Conservation (phyloP, 106 monocot species). For the Iris macrosiphon region DNA sequence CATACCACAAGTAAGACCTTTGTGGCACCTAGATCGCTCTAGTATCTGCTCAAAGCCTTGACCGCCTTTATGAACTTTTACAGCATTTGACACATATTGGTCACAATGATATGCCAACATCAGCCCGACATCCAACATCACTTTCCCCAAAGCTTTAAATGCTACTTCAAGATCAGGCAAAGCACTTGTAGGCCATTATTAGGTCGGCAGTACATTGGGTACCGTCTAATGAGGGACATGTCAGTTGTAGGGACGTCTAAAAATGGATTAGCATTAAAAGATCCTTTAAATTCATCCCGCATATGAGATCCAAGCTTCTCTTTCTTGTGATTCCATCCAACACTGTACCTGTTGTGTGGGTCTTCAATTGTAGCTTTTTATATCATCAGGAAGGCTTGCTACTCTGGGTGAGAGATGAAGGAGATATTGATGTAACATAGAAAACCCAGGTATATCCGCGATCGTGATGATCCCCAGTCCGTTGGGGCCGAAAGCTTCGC, state of each 20-base stretch:
- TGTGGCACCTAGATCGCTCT: slow-evolving; percentile 80
- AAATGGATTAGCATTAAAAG: slow-evolving; percentile 8
- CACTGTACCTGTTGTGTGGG: neutral
- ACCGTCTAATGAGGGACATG: slow-evolving; percentile 5
- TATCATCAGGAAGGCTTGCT: neutral
- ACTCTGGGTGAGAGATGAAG: too few relatives aligned
- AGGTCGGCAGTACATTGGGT: neutral
- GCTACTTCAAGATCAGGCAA: slow-evolving; percentile 40
- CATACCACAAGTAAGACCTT: slow-evolving; percentile 93
- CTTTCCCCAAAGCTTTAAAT: slow-evolving; percentile 83
- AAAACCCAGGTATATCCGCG: too few relatives aligned
- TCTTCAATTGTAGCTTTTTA: neutral
- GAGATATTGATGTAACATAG: too few relatives aligned
- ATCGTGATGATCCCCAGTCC: too few relatives aligned
- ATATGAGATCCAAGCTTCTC: neutral
- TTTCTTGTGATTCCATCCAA: neutral
- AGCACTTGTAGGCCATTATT: neutral
- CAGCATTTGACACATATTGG: slow-evolving; percentile 53
- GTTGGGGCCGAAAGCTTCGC: too few relatives aligned
- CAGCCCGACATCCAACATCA: slow-evolving; percentile 83
- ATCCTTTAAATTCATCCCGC: slow-evolving; percentile 9
- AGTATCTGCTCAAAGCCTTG: slow-evolving; percentile 61
- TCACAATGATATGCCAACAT: slow-evolving; percentile 89
- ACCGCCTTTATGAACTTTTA: slow-evolving; percentile 15
- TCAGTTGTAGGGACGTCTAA: slow-evolving; percentile 13